phyloP scores from a whole-genome alignment of 345 rosid genomes.

The Bruguiera gymnorhiza region DNA sequence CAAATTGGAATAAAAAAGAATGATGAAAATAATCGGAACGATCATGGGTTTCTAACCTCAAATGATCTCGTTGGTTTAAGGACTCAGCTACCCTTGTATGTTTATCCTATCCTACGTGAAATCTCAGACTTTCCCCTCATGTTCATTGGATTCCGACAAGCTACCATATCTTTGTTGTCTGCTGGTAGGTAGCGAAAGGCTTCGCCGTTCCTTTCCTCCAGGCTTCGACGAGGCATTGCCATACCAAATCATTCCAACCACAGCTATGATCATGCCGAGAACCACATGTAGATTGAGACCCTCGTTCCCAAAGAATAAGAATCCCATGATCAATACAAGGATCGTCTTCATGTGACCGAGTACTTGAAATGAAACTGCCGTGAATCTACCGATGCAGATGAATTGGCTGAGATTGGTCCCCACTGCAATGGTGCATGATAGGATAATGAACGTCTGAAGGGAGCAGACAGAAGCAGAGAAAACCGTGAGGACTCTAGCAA shows the following conservation, averaged over 20 bases:
- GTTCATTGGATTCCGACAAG: conserved; percentile 46
- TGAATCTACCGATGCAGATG: conserved; percentile 51
- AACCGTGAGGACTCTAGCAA: background rate
- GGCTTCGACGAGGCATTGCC: conserved; percentile 28
- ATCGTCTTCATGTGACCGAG: conserved; percentile 55
- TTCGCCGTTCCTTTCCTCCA: conserved; percentile 30
- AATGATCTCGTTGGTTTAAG: conserved; percentile 16
- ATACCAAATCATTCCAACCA: conserved; percentile 38
- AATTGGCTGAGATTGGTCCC: conserved; percentile 50
- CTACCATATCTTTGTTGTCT: conserved; percentile 55
- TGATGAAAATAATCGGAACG: conserved; percentile 21
- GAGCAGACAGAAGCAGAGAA: background rate
- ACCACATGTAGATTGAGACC: conserved; percentile 37
- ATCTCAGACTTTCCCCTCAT: conserved; percentile 36
- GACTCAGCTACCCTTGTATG: conserved; percentile 25
- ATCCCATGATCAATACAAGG: conserved; percentile 37
- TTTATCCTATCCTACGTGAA: conserved; percentile 19
- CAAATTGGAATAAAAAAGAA: conserved; percentile 8
- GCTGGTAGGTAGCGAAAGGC: conserved; percentile 50
- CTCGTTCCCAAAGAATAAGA: conserved; percentile 40
- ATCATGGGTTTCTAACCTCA: conserved; percentile 10
- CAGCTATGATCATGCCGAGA: conserved; percentile 41
- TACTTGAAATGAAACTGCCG: conserved; percentile 46
- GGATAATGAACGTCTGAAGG: conserved; percentile 38
- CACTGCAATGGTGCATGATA: conserved; percentile 46